Base-by-base conservation (phyloP, 768 basidiomycete genomes). In the Amanita phalloides region DNA sequence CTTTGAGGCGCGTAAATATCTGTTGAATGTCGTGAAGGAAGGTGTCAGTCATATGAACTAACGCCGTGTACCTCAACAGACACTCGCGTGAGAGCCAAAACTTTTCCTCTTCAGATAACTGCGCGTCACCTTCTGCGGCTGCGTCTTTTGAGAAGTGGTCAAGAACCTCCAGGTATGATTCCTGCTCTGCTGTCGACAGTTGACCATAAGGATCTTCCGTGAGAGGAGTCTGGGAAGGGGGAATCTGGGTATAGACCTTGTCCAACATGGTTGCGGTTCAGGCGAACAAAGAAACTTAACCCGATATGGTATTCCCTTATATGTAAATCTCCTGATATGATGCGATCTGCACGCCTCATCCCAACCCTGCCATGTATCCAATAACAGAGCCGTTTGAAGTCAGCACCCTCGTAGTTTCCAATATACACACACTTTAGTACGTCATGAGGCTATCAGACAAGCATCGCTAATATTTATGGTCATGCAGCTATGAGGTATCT, bases 61-160 rank as follows among this genome's bases (percentile, higher is more conserved):
- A 23, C 14, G 3, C 36, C n/a, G 55, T 67, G 30, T 54, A 84
- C 74, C 89, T 73, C 39, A 86, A 69, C 37, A 90, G 63, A 64
- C 86, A 88, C 56, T 90, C 89, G 59, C 76, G 74, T 2, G 84
- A 84, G 66, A 91, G 69, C 86, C 87, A 91, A 63, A 86, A 86
- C 65, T 78, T 79, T 61, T 91, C 90, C 32, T 70, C 74, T 30
- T 86, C 86, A 42, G 55, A 70, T 47, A 90, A 67, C 53, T 68
- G 63, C 6, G 73, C 69, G 2, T 74, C 69, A 39, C 69, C 64
- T 38, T 71, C 64, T 7, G 68, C 60, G n/a, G 65, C 71, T 2
- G 70, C 69, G 0, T 70, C 59, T n/a, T 65, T 60, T 14, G 73
- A 59, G 57, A 89, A 86, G 62, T 86, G 77, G n/a, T 64, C 66